These are phyloP conservation scores for Ilyonectria sp. DNA, from an alignment of 2,329 filamentous ascomycete genomes.

Conservation along the genomic window DNA sequence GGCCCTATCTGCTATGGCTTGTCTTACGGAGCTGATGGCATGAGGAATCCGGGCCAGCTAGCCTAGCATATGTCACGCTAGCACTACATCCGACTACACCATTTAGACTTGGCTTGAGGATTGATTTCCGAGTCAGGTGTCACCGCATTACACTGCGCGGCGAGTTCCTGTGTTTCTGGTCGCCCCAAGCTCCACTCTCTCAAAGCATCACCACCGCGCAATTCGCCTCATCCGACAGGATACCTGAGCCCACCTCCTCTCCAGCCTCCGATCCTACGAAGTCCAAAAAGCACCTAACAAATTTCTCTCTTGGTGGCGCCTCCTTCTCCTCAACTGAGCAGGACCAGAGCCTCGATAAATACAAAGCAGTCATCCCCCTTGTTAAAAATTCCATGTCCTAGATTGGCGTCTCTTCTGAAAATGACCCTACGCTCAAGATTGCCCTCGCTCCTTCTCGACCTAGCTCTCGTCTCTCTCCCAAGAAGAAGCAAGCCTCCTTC, in stretches of 20 bases:
- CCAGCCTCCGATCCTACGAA: slow-evolving; percentile 77
- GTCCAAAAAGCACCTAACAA: slow-evolving; percentile 72
- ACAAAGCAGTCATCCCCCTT: slow-evolving; percentile 50
- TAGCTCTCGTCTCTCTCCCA: slow-evolving; percentile 57
- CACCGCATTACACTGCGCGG: no score
- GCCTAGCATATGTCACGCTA: no score
- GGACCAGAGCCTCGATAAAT: slow-evolving; percentile 63
- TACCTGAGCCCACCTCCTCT: slow-evolving; percentile 73
- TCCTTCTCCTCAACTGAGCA: slow-evolving; percentile 82
- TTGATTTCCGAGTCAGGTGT: no score
- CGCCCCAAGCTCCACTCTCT: slow-evolving; percentile 73
- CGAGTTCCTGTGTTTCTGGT: slow-evolving; percentile 61
- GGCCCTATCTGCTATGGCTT: no score
- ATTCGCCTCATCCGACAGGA: slow-evolving; percentile 66
- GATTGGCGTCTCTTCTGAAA: slow-evolving; percentile 77
- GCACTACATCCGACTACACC: no score
- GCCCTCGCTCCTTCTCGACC: slow-evolving; percentile 63
- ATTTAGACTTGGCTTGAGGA: no score
- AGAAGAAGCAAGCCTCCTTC: slow-evolving; percentile 87
- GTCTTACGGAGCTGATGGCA: no score
- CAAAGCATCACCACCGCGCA: slow-evolving; percentile 63
- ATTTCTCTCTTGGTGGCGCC: slow-evolving; percentile 78
- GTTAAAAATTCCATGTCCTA: slow-evolving; percentile 64
- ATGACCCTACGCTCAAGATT: slow-evolving; percentile 81
- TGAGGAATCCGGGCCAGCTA: no score